Base-by-base conservation (phyloP, 768 basidiomycete genomes). In the Leccinum rimulosum region DNA sequence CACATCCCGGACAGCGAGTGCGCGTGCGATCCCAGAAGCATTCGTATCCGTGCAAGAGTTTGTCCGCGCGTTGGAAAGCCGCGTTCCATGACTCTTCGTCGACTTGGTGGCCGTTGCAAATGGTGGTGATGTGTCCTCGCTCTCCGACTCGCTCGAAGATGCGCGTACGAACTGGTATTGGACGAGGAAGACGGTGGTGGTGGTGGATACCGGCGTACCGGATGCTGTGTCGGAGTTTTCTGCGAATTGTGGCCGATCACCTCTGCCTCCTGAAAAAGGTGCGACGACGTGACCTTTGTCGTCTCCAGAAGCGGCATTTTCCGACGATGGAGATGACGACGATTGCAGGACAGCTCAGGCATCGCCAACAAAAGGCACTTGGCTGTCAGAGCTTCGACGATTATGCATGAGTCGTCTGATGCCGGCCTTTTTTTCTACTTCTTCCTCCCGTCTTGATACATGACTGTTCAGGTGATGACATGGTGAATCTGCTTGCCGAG, bases 1-100 rank as follows among this genome's bases (percentile, higher is more conserved):
- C 73, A 72, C 71, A 73, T 73, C 1, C 70, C 60, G 19, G 72
- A 73, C 3, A 70, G 59, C 0, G 71, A 50, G 47, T 69, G n/a
- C n/a, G 54, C 36, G 50, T 5, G 31, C 57, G 54, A 54, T 67
- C 65, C 71, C 71, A 73, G 52, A 67, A 63, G 36, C 70, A 73
- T 45, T 72, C 67, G 56, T 72, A 72, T 33, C 70, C 63, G 59
- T 74, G 64, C 6, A 70, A 40, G 49, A 55, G 40, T 25, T 68
- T 65, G 60, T 70, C 72, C 0, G 57, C 62, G 15, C 62, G 65
- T 19, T 62, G 54, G 53, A 70, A 53, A 4, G 70, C 64, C 11
- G 55, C 63, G 1, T 61, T 60, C 66, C 72, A 56, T 35, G 70
- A 63, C 25, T 68, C 66, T 11, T 72, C 68, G 58, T 73, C 71